These are phyloP conservation scores for Claviceps purpurea DNA, from an alignment of 2,329 filamentous ascomycete species.

Conservation along the genomic window DNA sequence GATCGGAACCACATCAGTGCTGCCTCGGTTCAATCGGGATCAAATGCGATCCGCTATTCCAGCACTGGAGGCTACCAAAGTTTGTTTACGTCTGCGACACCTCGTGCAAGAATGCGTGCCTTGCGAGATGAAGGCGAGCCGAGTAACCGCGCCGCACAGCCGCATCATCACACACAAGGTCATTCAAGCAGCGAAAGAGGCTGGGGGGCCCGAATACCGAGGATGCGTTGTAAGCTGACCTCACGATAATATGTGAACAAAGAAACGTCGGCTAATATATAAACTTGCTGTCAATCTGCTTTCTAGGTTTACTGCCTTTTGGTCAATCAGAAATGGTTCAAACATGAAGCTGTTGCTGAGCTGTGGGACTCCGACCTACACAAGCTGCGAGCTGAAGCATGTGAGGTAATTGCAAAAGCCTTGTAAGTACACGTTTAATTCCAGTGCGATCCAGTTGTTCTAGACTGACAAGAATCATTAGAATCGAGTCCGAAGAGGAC, in stretches of 20 bases:
- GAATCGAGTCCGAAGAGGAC: conserved; percentile 78
- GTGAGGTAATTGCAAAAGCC: conserved; percentile 82
- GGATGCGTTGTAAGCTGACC: conserved; percentile 51
- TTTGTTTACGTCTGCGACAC: conserved; percentile 80
- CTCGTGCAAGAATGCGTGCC: conserved; percentile 81
- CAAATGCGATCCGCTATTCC: conserved; percentile 54
- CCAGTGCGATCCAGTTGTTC: neutral
- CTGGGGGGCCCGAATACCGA: conserved; percentile 60
- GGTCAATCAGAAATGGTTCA: conserved; percentile 61
- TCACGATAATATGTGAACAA: neutral
- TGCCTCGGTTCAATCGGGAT: conserved; percentile 48
- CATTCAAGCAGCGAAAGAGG: conserved; percentile 65
- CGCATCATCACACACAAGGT: conserved; percentile 72
- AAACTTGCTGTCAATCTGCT: conserved; percentile 5
- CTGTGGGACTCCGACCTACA: conserved; percentile 89
- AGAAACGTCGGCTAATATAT: neutral
- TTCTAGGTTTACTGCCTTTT: conserved; percentile 58
- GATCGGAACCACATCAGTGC: conserved; percentile 32
- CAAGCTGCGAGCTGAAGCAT: conserved; percentile 63
- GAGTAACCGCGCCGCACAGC: conserved; percentile 70
- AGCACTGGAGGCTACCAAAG: conserved; percentile 70
- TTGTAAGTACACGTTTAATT: conserved; percentile 28
- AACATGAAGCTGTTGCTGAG: conserved; percentile 63
- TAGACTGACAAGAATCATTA: conserved; percentile 15
- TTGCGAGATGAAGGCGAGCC: conserved; percentile 69